Percentiles rank a stretch among this genome's conserved stretches.
Conservation (phyloP, 352 stramenopile species). For the Plasmopara halstedii region DNA sequence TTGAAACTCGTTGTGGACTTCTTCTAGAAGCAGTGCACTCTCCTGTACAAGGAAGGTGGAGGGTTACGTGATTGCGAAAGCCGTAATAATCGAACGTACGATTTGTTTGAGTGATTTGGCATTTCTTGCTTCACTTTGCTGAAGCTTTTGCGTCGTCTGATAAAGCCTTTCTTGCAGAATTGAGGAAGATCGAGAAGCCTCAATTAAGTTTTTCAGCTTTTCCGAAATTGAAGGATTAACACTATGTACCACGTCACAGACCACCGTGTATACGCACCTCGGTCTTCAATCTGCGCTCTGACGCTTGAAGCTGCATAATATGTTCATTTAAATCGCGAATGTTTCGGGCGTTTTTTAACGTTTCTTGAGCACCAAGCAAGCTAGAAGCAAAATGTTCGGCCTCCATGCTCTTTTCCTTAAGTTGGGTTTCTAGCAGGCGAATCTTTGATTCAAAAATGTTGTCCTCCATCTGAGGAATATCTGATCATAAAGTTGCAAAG, state of each 20-base stretch:
- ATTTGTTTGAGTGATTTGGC: constrained; percentile 35
- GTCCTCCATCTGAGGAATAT: constrained; percentile 41
- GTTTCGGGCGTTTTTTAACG: constrained; percentile 39
- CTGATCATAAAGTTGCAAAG: constrained; percentile 16
- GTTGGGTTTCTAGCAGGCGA: constrained; percentile 46
- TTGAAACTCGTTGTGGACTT: constrained; percentile 35
- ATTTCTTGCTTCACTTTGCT: constrained; percentile 46
- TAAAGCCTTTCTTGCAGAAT: constrained; percentile 60
- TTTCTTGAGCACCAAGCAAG: constrained; percentile 39
- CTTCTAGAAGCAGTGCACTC: constrained; percentile 30
- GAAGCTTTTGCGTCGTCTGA: constrained; percentile 41
- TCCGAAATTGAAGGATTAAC: too few species aligned
- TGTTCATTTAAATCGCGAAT: constrained; percentile 50
- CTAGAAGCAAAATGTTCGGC: constrained; percentile 34
- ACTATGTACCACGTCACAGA: too few species aligned
- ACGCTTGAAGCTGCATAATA: constrained; percentile 49
- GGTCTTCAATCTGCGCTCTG: constrained; percentile 58
- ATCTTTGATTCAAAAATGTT: constrained; percentile 62
- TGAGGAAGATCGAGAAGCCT: constrained; percentile 50
- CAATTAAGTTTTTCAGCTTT: constrained; percentile 60
- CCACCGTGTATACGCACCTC: constrained; percentile 34
- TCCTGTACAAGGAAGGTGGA: constrained; percentile 20
- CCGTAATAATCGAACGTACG: constrained; percentile 20
- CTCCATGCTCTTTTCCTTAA: constrained; percentile 55
- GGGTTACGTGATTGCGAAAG: background rate